Percentiles rank a stretch among this genome's conserved stretches.
phyloP scores from a whole-genome alignment of 73 alveolate species.

The Tetrahymena malaccensis region DNA sequence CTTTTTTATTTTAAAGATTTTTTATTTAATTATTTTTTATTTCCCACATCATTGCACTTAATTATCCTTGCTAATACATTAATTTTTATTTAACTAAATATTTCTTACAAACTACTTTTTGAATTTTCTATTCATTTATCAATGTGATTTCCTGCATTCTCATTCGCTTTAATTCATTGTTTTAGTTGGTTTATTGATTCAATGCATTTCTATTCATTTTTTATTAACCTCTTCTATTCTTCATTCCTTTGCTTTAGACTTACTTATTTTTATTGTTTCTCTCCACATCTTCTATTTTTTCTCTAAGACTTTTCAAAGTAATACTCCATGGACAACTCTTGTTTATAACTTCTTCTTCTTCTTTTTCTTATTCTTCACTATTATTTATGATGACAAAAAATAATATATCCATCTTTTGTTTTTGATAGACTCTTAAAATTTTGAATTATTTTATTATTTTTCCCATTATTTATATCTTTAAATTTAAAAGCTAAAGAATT shows the following conservation, averaged over 20 bases:
- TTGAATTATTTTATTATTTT: background rate
- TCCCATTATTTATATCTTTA: background rate
- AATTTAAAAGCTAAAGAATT: background rate
- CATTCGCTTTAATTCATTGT: background rate
- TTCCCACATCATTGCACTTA: background rate
- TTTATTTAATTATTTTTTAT: background rate
- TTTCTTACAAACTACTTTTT: background rate
- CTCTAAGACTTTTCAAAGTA: background rate
- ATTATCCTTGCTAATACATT: background rate
- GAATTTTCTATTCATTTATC: background rate
- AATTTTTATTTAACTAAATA: background rate
- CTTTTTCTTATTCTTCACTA: too few species aligned
- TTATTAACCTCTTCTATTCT: background rate
- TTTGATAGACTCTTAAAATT: background rate
- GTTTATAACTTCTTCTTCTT: too few species aligned
- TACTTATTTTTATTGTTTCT: background rate
- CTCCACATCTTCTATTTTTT: background rate
- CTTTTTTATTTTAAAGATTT: background rate
- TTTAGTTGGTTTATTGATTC: background rate
- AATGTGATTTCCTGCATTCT: background rate
- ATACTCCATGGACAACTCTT: background rate
- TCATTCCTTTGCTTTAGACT: background rate
- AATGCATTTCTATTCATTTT: background rate
- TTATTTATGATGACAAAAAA: too few species aligned
- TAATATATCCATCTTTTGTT: background rate